Base-by-base conservation (phyloP, 2,329 filamentous ascomycete species). In the Cadophora malorum region DNA sequence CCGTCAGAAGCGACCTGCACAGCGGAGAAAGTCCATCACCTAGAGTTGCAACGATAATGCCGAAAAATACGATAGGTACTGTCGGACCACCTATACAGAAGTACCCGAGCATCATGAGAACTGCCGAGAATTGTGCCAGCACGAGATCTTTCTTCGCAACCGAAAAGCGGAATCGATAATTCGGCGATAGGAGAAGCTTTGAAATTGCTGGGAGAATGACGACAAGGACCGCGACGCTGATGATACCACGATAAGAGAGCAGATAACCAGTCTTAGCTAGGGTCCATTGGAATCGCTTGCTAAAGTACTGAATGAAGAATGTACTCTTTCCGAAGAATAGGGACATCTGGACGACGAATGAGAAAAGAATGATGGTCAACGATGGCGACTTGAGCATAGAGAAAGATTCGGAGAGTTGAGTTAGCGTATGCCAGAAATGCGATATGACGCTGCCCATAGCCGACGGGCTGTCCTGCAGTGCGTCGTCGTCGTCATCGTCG, bases 281-380 rank as follows among this genome's bases (percentile, higher is more conserved):
- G 8, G 28, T 47, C 63, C 63, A 65, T 19, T 50, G 41, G 21
- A 65, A 65, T 5, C 63, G 63, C 53, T 65, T 65, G 63, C 63
- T 65, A 28, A 65, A 65, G 38, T 65, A 65, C 35, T 65, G 63
- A 23, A 65, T 49, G 53, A 65, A 65, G 63, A 65, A 65, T 28
- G 28, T 45, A 28, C 31, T 38, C 21, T 52, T 65, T 8, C 53
- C 63, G 14, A 59, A 47, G 28, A 65, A 49, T 7, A 47, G 23
- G 21, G 63, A 56, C 52, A 49, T 52, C 35, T 49, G 28, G n/a
- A 25, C n/a, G 23, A 65, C 35, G 16, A 59, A 65, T 21, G 53
- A 59, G 16, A 65, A 31, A 2, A 65, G 45, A n/a, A 63, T 53
- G 31, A 63, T 55, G 21, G 61, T n/a, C 31, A 63, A 52, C 10